Percentiles rank a stretch among this genome's conserved stretches.
Evolutionary conservation across 2,329 filamentous ascomycete genomes (phyloP).

Genomic region (Fusarium pseudoanthophilum): DNA sequence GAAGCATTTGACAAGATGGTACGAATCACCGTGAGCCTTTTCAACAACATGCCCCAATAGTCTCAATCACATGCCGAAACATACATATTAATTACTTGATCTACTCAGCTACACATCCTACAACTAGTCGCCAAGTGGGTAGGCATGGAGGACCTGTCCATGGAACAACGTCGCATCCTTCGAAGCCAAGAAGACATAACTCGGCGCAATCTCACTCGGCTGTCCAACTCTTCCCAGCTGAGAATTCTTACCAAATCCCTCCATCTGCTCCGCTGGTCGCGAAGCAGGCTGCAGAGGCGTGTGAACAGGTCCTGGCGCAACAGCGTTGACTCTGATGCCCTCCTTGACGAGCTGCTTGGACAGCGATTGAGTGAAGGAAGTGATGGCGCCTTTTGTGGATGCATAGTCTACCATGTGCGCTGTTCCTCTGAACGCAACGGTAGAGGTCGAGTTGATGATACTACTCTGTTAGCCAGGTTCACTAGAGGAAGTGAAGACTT

Average conservation of each 20-base stretch:
- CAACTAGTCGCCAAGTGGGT: conserved; percentile 52
- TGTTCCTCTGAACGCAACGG: conserved; percentile 65
- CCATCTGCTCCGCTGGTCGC: conserved; percentile 57
- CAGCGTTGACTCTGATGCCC: conserved; percentile 66
- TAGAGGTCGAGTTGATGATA: conserved; percentile 67
- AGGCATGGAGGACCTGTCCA: conserved; percentile 54
- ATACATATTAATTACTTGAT: accelerated
- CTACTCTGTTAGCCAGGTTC: conserved; percentile 38
- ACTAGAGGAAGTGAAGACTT: conserved; percentile 27
- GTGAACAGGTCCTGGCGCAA: conserved; percentile 56
- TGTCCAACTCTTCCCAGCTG: conserved; percentile 54
- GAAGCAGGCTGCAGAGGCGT: conserved; percentile 58
- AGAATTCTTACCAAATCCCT: conserved; percentile 54
- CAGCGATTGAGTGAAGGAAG: conserved; percentile 64
- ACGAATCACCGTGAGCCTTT: accelerated
- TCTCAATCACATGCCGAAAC: background rate
- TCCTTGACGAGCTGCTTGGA: conserved; percentile 63
- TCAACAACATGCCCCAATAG: accelerated
- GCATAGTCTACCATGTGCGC: conserved; percentile 64
- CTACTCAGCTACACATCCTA: background rate
- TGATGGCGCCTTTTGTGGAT: conserved; percentile 68
- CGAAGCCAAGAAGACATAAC: conserved; percentile 53
- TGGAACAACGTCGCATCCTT: conserved; percentile 54
- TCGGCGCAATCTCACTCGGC: conserved; percentile 57
- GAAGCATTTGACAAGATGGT: background rate